phyloP scores from a whole-genome alignment of 2,329 filamentous ascomycete species.

The Fusarium goolgardi region DNA sequence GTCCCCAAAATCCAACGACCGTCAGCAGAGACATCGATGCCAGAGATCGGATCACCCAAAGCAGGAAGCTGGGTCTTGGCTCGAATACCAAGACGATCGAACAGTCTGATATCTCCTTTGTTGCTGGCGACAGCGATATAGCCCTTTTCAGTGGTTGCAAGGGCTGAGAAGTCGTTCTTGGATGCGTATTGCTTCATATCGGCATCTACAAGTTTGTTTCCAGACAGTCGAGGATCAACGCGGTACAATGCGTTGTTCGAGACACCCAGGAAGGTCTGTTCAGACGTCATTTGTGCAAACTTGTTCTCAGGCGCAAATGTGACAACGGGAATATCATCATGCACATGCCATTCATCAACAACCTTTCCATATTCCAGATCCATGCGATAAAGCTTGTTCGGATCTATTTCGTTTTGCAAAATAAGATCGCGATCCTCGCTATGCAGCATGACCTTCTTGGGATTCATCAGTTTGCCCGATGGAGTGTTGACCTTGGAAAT shows the following conservation, averaged over 20 bases:
- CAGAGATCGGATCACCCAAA: conserved; percentile 92
- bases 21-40: conserved; percentile 94
- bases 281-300: conserved; percentile 95
- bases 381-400: conserved; percentile 95
- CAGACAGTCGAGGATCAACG: conserved; percentile 88
- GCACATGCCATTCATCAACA: conserved; percentile 98
- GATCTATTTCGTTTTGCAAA: conserved; percentile 82
- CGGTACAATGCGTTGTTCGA: conserved; percentile 94
- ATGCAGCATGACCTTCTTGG: conserved; percentile 97
- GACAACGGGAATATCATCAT: conserved; percentile 93
- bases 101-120: conserved; percentile 97
- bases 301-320: conserved; percentile 97
- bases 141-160: conserved; percentile 95
- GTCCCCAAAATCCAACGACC: conserved; percentile 96
- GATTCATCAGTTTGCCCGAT: conserved; percentile 86
- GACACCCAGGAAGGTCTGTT: conserved; percentile 94
- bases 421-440: conserved; percentile 91
- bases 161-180: conserved; percentile 96
- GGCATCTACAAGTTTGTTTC: conserved; percentile 91
- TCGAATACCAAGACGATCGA: conserved; percentile 95
- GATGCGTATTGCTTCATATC: conserved; percentile 96
- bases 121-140: conserved; percentile 97
- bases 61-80: conserved; percentile 98
- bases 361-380: conserved; percentile 98
- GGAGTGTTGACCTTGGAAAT: conserved; percentile 96